Percentiles rank a stretch among this genome's conserved stretches.
These are phyloP conservation scores for Lyophyllum decastes DNA, from an alignment of 768 basidiomycete species.

Conservation along the genomic window DNA sequence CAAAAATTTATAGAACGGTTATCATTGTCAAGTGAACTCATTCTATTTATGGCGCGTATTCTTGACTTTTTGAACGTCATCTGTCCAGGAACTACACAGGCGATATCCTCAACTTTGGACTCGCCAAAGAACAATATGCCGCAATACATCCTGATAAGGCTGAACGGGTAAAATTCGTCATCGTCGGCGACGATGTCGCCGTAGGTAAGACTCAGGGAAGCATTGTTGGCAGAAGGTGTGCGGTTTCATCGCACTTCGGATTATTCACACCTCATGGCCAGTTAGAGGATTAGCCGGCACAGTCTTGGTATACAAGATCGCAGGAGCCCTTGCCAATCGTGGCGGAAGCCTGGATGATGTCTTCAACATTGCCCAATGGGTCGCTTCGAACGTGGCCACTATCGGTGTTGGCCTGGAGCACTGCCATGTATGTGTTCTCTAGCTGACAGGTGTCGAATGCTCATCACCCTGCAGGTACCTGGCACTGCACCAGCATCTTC, in stretches of 20 bases:
- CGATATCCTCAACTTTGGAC: conserved; percentile 88
- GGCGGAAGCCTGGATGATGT: conserved; percentile 74
- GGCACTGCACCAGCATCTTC: conserved; percentile 65
- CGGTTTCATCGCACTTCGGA: neutral
- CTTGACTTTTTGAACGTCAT: conserved; percentile 1
- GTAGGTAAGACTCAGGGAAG: conserved; percentile 80
- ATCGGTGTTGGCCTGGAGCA: conserved; percentile 89
- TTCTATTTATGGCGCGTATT: neutral
- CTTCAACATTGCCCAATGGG: conserved; percentile 62
- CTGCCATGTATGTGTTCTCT: conserved; percentile 60
- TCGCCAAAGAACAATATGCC: conserved; percentile 84
- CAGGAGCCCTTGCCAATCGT: conserved; percentile 74
- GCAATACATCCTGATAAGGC: conserved; percentile 68
- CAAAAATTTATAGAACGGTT: conserved; percentile 52
- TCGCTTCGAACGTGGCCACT: conserved; percentile 70
- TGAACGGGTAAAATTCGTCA: conserved; percentile 69
- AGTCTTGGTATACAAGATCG: conserved; percentile 87
- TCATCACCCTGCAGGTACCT: conserved; percentile 55
- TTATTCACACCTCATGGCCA: neutral
- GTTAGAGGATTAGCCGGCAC: conserved; percentile 82
- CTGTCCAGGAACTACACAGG: conserved; percentile 79
- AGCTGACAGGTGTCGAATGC: neutral
- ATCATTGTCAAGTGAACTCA: conserved; percentile 75
- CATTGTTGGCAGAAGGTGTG: conserved; percentile 80
- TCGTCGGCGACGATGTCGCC: conserved; percentile 90